Percentiles rank a stretch among this genome's conserved stretches.
These are phyloP conservation scores for Coemansia pectinata DNA, from an alignment of 192 early-diverging fungal species.

Conservation along the genomic window DNA sequence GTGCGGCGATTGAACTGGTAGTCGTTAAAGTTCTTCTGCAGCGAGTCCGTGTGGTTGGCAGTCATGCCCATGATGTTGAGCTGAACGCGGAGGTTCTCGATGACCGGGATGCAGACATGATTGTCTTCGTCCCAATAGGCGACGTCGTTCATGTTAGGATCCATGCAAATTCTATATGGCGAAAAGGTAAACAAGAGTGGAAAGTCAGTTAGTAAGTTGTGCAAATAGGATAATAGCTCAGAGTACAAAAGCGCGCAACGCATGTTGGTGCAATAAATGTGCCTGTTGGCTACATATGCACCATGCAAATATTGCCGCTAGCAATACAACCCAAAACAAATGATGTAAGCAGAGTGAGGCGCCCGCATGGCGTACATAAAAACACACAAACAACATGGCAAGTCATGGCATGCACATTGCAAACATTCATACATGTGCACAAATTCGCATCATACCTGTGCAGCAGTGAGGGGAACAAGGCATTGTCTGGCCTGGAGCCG, in stretches of 20 bases:
- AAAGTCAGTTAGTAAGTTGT: constrained; percentile 4
- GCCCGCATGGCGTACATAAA: neutral
- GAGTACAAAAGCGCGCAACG: neutral
- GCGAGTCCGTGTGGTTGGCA: constrained; percentile 48
- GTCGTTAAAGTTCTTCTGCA: constrained; percentile 57
- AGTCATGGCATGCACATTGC: neutral
- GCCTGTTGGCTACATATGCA: neutral
- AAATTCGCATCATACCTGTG: constrained; percentile 38
- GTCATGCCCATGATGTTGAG: constrained; percentile 54
- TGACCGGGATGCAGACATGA: constrained; percentile 42
- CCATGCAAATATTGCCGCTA: neutral
- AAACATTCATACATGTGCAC: neutral
- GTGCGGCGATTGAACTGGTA: constrained; percentile 52
- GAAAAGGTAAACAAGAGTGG: neutral
- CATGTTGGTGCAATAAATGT: neutral
- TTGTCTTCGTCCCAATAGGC: constrained; percentile 42
- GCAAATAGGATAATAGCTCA: neutral
- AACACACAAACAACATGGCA: constrained; percentile 9
- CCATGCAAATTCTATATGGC: constrained; percentile 32
- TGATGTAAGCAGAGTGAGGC: neutral
- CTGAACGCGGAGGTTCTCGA: constrained; percentile 39
- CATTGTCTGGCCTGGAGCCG: constrained; percentile 21
- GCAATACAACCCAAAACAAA: constrained; percentile 12
- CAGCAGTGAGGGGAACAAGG: constrained; percentile 45
- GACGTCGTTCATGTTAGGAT: constrained; percentile 18